Evolutionary conservation across 345 rosid species (phyloP), one percentile per base, ranked within the genome.

Genomic region (Lumnitzera racemosa): DNA sequence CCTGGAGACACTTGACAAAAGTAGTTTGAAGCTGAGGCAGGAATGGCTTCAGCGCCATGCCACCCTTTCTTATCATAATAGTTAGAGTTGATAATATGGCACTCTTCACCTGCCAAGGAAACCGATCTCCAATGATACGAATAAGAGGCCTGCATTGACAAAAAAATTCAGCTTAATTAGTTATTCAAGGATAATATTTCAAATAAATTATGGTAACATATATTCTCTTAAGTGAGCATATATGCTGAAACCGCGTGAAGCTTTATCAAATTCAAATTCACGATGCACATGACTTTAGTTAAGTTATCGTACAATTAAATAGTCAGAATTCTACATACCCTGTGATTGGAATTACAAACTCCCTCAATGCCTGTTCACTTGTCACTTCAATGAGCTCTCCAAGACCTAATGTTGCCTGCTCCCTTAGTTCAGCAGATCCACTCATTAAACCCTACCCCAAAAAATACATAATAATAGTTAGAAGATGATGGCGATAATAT

Each of bases 21-120:
- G 97, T 94, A 63, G 99, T 94, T 61, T 94, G 99, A 71, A 94
- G 91, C 81, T 94, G 99, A 62, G 99, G 99, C 65, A 94, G 96
- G 69, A 94, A 94, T 57, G 99, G 99, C 47, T 84, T 94, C 67
- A 94, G 76, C 14, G 92, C 80, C 53, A 90, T 61, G 57, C 97
- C 97, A 63, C 99, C 97, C 80, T 88, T 88, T 64, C 81, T 78
- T 70, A 90, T 88, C 58, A 94, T 69, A 72, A 88, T 74, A 70
- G 75, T 86, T 60, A 94, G 77, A 11, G 99, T 86, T 31, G 96
- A 81, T 69, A 94, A 79, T 68, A 94, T 94, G 27, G 97, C 95
- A 73, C 95, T 86, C 80, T 94, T 94, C 71, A 94, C 97, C 77
- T 90, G 99, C 99, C 99, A 94, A 51, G 99, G 97, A 74, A 94